These are phyloP conservation scores for Thermomucor indicae-seudaticae DNA, from an alignment of 371 early-diverging fungal species.

Conservation along the genomic window DNA sequence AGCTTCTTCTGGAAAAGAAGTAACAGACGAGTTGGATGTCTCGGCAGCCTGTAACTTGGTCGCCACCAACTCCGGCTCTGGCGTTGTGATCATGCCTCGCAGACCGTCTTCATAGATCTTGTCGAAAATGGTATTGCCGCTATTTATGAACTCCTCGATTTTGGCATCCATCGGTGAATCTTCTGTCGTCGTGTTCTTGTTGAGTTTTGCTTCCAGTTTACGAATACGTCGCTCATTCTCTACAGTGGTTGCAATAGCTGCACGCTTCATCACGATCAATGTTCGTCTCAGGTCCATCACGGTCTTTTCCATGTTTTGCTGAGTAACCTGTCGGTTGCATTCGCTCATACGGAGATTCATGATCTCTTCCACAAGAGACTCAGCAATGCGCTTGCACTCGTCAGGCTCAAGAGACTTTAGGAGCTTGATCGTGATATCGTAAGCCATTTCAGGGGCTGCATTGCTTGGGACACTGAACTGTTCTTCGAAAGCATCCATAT, in stretches of 20 bases:
- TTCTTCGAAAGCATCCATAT: constrained; percentile 55
- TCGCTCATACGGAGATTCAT: constrained; percentile 62
- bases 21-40: constrained; percentile 17
- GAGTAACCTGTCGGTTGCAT: constrained; percentile 58
- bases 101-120: constrained; percentile 59
- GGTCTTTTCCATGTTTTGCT: constrained; percentile 64
- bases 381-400: constrained; percentile 70
- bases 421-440: constrained; percentile 60
- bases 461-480: constrained; percentile 50
- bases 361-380: constrained; percentile 76
- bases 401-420: constrained; percentile 62
- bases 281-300: constrained; percentile 70
- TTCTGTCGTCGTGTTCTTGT: constrained; percentile 7
- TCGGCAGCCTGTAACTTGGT: constrained; percentile 5
- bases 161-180: constrained; percentile 24
- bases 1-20: constrained; percentile 16
- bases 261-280: constrained; percentile 77
- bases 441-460: constrained; percentile 56
- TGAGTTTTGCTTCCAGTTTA: constrained; percentile 45
- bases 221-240: constrained; percentile 79
- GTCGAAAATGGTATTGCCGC: constrained; percentile 55
- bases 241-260: constrained; percentile 71
- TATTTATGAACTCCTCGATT: constrained; percentile 47
- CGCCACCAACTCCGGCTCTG: constrained; percentile 23
- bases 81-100: constrained; percentile 38